Evolutionary conservation across 2,329 filamentous ascomycete species (phyloP).

Genomic region (Graphilbum fragrans): DNA sequence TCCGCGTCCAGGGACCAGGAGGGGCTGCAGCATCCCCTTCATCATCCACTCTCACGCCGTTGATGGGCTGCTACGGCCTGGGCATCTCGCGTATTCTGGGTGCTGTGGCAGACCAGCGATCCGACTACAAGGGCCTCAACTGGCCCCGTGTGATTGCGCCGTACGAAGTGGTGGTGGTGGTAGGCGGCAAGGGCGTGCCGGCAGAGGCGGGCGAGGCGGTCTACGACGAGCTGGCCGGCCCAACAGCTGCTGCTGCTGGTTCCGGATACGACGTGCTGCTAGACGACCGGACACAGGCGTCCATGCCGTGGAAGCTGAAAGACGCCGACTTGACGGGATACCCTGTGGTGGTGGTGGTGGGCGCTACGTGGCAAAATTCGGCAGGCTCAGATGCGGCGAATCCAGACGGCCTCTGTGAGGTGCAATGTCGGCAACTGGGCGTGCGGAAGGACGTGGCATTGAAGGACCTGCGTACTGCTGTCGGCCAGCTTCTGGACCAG

Average conservation of each 20-base stretch:
- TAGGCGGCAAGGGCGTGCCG: slow-evolving; percentile 22
- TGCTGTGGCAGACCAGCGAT: slow-evolving; percentile 65
- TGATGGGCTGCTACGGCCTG: slow-evolving; percentile 97
- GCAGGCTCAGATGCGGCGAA: slow-evolving; percentile 18
- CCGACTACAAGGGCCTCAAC: slow-evolving; percentile 62
- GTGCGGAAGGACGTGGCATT: slow-evolving; percentile 47
- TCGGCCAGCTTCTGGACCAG: slow-evolving; percentile 32
- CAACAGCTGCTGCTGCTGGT: slow-evolving; percentile 3
- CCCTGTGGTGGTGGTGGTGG: slow-evolving; percentile 70
- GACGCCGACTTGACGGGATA: slow-evolving; percentile 88
- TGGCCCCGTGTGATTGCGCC: slow-evolving; percentile 86
- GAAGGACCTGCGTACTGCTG: slow-evolving; percentile 32
- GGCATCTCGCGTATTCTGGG: slow-evolving; percentile 85
- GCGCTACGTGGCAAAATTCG: slow-evolving; percentile 48
- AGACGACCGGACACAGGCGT: slow-evolving; percentile 59
- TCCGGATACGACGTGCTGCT: slow-evolving; percentile 51
- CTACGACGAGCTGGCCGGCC: slow-evolving; percentile 45
- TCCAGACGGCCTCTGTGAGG: slow-evolving; percentile 40
- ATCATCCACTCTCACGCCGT: slow-evolving; percentile 14
- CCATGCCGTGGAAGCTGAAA: slow-evolving; percentile 72
- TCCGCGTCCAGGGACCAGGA: slow-evolving; percentile 30
- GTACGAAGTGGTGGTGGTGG: slow-evolving; percentile 61
- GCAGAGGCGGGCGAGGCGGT: slow-evolving; percentile 40
- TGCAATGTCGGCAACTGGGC: slow-evolving; percentile 62
- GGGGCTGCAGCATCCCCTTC: not conserved